These are phyloP conservation scores for Amanita subjunquillea DNA, from an alignment of 768 basidiomycete species.

Conservation along the genomic window DNA sequence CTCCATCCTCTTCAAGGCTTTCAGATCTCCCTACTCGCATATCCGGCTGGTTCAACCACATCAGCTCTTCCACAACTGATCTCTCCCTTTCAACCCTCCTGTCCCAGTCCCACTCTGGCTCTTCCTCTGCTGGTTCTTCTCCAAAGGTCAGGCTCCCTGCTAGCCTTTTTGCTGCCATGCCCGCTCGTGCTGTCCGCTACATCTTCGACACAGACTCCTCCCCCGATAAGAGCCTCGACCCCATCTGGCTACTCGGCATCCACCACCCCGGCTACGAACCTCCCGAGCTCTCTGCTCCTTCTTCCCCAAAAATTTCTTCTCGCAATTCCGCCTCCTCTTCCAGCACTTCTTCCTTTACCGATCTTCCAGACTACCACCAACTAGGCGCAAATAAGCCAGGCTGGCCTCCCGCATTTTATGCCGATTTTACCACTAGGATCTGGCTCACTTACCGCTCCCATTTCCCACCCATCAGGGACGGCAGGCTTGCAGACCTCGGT, in stretches of 20 bases:
- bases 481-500: conserved; percentile 26
- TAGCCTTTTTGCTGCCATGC: conserved; percentile 54
- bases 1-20: conserved; percentile 41
- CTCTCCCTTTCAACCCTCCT: conserved; percentile 56
- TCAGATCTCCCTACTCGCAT: conserved; percentile 66
- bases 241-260: conserved; percentile 87
- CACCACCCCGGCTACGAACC: conserved; percentile 68
- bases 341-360: conserved; percentile 6
- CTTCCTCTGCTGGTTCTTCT: conserved; percentile 11
- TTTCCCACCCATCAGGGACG: conserved; percentile 73
- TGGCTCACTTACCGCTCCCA: conserved; percentile 92
- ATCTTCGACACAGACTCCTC: conserved; percentile 85
- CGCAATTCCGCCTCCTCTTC: conserved; percentile 16
- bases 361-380: not conserved
- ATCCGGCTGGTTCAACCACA: conserved; percentile 75
- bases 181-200: conserved; percentile 81
- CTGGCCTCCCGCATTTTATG: conserved; percentile 80
- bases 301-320: conserved; percentile 18
- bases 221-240: conserved; percentile 71
- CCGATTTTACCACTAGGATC: conserved; percentile 79
- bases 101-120: conserved; percentile 23
- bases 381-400: conserved; percentile 25
- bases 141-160: conserved; percentile 20
- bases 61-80: conserved; percentile 63
- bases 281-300: conserved; percentile 7